Evolutionary conservation across 2,329 filamentous ascomycete species (phyloP).

Genomic region (Albophoma yamanashiensis): DNA sequence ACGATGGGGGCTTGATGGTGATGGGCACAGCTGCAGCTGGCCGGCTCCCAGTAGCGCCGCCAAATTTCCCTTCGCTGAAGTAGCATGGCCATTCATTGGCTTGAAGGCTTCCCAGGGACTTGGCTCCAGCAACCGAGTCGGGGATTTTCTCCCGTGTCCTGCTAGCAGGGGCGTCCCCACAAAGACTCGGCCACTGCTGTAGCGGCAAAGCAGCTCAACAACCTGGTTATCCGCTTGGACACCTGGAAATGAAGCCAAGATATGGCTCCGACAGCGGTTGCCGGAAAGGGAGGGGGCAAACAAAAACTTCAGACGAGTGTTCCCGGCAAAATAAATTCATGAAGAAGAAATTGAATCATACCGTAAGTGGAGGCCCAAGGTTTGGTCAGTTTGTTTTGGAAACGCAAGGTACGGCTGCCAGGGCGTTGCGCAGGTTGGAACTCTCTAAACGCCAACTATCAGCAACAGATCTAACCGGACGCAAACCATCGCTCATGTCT

Average conservation of each 20-base stretch:
- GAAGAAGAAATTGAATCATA: neutral
- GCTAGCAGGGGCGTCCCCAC: neutral
- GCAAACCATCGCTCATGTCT: conserved; percentile 6
- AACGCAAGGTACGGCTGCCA: neutral
- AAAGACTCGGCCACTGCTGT: neutral
- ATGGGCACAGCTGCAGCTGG: neutral
- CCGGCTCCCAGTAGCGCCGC: neutral
- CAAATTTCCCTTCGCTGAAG: neutral
- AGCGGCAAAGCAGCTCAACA: neutral
- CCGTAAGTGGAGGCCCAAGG: neutral
- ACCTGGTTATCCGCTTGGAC: neutral
- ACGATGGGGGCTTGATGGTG: neutral
- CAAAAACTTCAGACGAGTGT: neutral
- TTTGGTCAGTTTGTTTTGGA: neutral
- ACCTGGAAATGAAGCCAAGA: neutral
- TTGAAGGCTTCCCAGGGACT: neutral
- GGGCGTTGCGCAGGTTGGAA: neutral
- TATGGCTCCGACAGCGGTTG: neutral
- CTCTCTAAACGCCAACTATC: conserved; percentile 1
- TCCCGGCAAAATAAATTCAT: neutral
- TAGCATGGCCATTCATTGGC: neutral
- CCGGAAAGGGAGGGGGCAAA: too few relatives aligned
- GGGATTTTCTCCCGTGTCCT: neutral
- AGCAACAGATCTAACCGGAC: conserved; percentile 1
- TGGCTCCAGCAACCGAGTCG: neutral